These are phyloP conservation scores for Flaveria brownii DNA, from an alignment of 129 eudicot species.

Conservation along the genomic window DNA sequence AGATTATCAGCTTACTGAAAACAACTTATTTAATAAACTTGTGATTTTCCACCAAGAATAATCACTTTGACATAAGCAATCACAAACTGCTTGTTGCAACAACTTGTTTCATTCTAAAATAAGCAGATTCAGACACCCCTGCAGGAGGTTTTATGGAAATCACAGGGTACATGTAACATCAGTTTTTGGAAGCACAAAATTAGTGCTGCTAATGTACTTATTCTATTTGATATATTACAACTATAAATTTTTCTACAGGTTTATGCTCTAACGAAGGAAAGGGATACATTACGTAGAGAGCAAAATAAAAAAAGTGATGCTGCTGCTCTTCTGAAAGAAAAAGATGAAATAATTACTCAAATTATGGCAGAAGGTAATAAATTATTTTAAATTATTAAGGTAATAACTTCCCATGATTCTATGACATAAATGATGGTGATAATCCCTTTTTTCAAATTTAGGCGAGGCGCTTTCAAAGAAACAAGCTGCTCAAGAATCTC, in stretches of 20 bases:
- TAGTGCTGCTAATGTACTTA: constrained; percentile 18
- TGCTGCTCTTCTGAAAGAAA: constrained; percentile 95
- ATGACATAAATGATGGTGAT: background rate
- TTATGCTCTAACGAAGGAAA: constrained; percentile 90
- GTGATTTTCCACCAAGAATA: constrained; percentile 4
- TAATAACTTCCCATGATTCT: background rate
- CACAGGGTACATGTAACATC: background rate
- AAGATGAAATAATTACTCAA: constrained; percentile 92
- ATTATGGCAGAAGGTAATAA: constrained; percentile 91
- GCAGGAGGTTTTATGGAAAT: background rate
- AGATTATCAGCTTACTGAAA: no score
- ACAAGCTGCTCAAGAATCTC: constrained; percentile 97
- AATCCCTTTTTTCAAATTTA: constrained; percentile 24
- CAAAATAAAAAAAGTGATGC: constrained; percentile 92
- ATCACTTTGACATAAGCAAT: constrained; percentile 1
- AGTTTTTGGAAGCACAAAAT: background rate
- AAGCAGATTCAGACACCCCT: constrained; percentile 14
- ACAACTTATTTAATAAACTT: background rate
- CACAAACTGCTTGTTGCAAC: background rate
- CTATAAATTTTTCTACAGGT: constrained; percentile 45
- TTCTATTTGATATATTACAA: background rate
- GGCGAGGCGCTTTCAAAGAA: constrained; percentile 95
- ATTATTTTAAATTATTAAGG: background rate
- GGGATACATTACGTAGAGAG: constrained; percentile 95
- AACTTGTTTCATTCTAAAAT: constrained; percentile 3